Conservation (phyloP, 495 filamentous ascomycete genomes). For the Parathielavia hyrcaniae region DNA sequence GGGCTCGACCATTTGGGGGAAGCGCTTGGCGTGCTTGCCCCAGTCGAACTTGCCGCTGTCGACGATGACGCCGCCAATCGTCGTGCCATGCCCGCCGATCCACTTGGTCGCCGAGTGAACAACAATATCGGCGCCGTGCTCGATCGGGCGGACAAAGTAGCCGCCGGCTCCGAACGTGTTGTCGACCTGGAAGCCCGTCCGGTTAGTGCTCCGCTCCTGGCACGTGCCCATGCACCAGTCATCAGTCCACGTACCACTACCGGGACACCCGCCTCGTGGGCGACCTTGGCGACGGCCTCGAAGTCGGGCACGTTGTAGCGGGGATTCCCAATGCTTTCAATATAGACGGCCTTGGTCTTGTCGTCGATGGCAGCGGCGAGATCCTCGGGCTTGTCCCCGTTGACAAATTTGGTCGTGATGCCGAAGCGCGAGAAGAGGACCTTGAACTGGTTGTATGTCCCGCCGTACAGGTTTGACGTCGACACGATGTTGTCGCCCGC, state of each 20-base stretch:
- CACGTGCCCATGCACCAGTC: background rate
- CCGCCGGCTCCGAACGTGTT: conserved; percentile 98
- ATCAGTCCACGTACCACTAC: conserved; percentile 58
- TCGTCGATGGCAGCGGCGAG: conserved; percentile 86
- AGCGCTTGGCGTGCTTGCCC: conserved; percentile 79
- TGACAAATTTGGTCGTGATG: conserved; percentile 84
- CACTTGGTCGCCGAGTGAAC: conserved; percentile 97
- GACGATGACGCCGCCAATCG: conserved; percentile 82
- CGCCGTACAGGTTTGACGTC: conserved; percentile 89
- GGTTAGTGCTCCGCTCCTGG: background rate
- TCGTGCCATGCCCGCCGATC: conserved; percentile 97
- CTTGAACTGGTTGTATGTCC: conserved; percentile 98
- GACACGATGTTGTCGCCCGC: conserved; percentile 93
- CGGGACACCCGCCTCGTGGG: conserved; percentile 75
- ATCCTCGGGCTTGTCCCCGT: conserved; percentile 75
- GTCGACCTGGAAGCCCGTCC: conserved; percentile 54
- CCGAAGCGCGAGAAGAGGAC: conserved; percentile 81
- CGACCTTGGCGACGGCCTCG: conserved; percentile 72
- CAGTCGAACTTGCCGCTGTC: conserved; percentile 97
- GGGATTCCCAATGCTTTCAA: conserved; percentile 95
- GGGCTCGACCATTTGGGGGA: conserved; percentile 91
- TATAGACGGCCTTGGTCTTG: conserved; percentile 90
- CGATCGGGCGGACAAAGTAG: conserved; percentile 82
- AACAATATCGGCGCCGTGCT: conserved; percentile 90
- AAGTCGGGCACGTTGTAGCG: conserved; percentile 91